These are phyloP conservation scores for Panellus pusillus DNA, from an alignment of 768 basidiomycete genomes.

Conservation along the genomic window DNA sequence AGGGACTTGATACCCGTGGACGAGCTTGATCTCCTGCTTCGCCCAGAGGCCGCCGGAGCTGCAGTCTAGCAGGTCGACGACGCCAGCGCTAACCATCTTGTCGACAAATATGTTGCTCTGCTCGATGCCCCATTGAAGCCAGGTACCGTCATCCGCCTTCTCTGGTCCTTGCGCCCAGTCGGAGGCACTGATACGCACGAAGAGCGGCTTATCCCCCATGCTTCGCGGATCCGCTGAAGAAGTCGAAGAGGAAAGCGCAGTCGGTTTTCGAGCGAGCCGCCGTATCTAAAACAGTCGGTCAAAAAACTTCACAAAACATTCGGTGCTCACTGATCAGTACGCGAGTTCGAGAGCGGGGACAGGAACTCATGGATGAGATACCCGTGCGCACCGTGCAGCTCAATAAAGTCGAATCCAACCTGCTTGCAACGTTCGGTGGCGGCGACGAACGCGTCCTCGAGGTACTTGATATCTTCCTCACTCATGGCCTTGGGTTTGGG, in stretches of 20 bases:
- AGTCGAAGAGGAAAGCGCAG: slow-evolving; percentile 66
- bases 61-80: slow-evolving; percentile 73
- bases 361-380: slow-evolving; percentile 69
- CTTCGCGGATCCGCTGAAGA: slow-evolving; percentile 48
- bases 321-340: slow-evolving; percentile 45
- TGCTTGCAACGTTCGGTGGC: slow-evolving; percentile 55
- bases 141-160: slow-evolving; percentile 54
- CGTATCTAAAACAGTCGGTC: slow-evolving; percentile 38
- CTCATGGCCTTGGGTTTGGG: slow-evolving; percentile 62
- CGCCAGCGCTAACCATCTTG: slow-evolving; percentile 57
- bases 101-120: slow-evolving; percentile 64
- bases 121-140: slow-evolving; percentile 75
- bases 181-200: slow-evolving; percentile 65
- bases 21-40: slow-evolving; percentile 55
- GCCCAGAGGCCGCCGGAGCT: slow-evolving; percentile 67
- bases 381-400: slow-evolving; percentile 72
- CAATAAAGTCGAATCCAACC: slow-evolving; percentile 72
- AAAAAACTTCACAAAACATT: too few species aligned
- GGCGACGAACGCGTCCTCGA: slow-evolving; percentile 62
- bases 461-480: slow-evolving; percentile 48
- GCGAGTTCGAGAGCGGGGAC: slow-evolving; percentile 73
- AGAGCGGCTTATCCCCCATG: slow-evolving; percentile 69
- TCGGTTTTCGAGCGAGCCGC: slow-evolving; percentile 74
- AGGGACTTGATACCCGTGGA: slow-evolving; percentile 69
- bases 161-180: slow-evolving; percentile 66